phyloP scores from a whole-genome alignment of 306 rosid species.

The Ammopiptanthus mongolicus region DNA sequence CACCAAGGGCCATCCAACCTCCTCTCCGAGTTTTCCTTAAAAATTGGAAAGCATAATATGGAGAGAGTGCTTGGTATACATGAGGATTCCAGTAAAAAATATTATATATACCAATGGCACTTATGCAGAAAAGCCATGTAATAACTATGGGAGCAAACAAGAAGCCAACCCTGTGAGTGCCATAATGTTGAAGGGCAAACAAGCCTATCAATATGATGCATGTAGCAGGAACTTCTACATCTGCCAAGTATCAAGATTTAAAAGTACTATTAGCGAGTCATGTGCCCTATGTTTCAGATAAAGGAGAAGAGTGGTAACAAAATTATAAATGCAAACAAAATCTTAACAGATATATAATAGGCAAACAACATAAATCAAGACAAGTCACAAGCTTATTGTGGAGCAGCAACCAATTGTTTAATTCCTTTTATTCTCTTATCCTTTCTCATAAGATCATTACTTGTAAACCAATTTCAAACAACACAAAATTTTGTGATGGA shows the following conservation, averaged over 20 bases:
- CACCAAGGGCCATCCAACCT: conserved; percentile 95
- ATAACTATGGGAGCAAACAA: conserved; percentile 85
- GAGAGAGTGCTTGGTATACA: conserved; percentile 77
- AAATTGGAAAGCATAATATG: conserved; percentile 58
- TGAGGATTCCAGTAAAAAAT: conserved; percentile 67
- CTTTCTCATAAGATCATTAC: background rate
- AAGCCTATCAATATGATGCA: conserved; percentile 76
- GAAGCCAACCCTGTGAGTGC: conserved; percentile 92
- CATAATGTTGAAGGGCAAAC: conserved; percentile 95
- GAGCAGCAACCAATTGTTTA: background rate
- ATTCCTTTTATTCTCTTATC: background rate
- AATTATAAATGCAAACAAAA: conserved; percentile 15
- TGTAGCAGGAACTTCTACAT: conserved; percentile 73
- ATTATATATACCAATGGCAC: conserved; percentile 82
- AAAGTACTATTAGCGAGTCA: background rate
- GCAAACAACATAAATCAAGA: background rate
- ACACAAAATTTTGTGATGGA: background rate
- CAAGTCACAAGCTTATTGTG: background rate
- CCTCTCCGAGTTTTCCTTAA: conserved; percentile 60
- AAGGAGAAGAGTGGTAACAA: background rate
- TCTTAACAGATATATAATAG: background rate
- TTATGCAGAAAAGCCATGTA: conserved; percentile 79
- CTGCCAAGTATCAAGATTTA: conserved; percentile 46
- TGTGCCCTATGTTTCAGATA: background rate
- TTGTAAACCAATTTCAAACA: background rate